These are phyloP conservation scores for Meyerozyma smithsonii DNA, from an alignment of 1,139 yeast species.

Conservation along the genomic window DNA sequence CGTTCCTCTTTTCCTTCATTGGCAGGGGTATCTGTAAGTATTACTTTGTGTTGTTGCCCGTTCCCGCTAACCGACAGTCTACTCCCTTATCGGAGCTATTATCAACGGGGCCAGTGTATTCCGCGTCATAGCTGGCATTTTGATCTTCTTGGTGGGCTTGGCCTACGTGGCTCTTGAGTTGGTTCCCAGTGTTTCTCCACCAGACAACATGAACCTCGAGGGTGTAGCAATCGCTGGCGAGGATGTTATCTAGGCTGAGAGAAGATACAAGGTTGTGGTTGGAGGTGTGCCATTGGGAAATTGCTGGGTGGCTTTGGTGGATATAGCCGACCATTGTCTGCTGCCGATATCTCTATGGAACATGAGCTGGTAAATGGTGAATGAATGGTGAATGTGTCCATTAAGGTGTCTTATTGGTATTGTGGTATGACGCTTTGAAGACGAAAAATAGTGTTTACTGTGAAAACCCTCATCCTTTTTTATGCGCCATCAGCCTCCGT, in stretches of 20 bases:
- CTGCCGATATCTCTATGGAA: no score
- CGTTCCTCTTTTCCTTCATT: slow-evolving; percentile 75
- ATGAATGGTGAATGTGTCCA: no score
- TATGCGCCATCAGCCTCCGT: no score
- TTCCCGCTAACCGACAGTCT: slow-evolving; percentile 34
- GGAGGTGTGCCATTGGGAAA: no score
- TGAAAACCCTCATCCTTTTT: no score
- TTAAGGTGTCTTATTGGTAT: no score
- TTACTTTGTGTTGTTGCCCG: slow-evolving; percentile 3
- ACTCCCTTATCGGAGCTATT: slow-evolving; percentile 61
- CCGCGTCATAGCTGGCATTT: slow-evolving; percentile 49
- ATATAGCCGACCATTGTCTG: no score
- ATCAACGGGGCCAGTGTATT: slow-evolving; percentile 57
- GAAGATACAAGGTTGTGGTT: no score
- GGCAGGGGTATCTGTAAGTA: slow-evolving; percentile 73
- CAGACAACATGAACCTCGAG: slow-evolving; percentile 64
- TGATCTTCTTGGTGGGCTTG: slow-evolving; percentile 56
- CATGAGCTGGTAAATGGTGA: no score
- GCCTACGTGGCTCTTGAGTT: slow-evolving; percentile 60
- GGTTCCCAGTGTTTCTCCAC: slow-evolving; percentile 65
- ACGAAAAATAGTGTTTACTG: no score
- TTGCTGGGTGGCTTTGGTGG: no score
- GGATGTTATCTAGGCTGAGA: slow-evolving; percentile 26
- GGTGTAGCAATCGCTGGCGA: slow-evolving; percentile 48
- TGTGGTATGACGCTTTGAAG: no score